Percentiles rank a stretch among this genome's conserved stretches.
These are phyloP conservation scores for Porodaedalea pini DNA, from an alignment of 1,284 basidiomycete species.

Conservation along the genomic window DNA sequence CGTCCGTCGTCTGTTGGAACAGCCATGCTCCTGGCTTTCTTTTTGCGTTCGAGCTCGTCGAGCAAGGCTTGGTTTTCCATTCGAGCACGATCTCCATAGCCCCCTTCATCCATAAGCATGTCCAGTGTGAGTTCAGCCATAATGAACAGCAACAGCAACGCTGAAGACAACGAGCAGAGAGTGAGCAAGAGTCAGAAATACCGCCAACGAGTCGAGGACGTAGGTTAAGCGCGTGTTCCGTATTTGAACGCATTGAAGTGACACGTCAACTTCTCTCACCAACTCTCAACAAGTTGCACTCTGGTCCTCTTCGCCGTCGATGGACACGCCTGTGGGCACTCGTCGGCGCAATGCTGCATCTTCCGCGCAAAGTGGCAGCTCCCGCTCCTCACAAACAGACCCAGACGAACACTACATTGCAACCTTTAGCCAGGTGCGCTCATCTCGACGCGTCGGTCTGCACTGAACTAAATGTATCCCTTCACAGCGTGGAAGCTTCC, in stretches of 20 bases:
- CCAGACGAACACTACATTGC: conserved; percentile 18
- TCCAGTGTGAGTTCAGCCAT: conserved; percentile 75
- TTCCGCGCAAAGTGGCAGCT: conserved; percentile 8
- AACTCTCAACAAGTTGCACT: background rate
- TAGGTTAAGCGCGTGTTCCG: background rate
- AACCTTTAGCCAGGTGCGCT: conserved; percentile 16
- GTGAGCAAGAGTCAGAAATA: background rate
- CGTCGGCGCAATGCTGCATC: conserved; percentile 15
- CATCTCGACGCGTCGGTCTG: background rate
- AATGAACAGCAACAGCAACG: conserved; percentile 17
- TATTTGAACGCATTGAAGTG: conserved; percentile 7
- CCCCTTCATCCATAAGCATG: conserved; percentile 70
- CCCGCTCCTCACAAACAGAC: conserved; percentile 15
- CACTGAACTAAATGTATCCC: background rate
- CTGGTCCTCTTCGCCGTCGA: background rate
- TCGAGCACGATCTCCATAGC: conserved; percentile 64
- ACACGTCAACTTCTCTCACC: conserved; percentile 7
- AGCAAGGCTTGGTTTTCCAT: conserved; percentile 79
- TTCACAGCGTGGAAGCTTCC: conserved; percentile 13
- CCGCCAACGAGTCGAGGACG: background rate
- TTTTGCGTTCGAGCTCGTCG: conserved; percentile 93
- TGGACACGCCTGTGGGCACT: conserved; percentile 19
- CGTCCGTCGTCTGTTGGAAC: conserved; percentile 96
- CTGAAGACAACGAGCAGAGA: background rate
- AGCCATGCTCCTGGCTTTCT: conserved; percentile 88